phyloP scores from a whole-genome alignment of 2,329 filamentous ascomycete genomes.

The Cladophialophora exuberans region DNA sequence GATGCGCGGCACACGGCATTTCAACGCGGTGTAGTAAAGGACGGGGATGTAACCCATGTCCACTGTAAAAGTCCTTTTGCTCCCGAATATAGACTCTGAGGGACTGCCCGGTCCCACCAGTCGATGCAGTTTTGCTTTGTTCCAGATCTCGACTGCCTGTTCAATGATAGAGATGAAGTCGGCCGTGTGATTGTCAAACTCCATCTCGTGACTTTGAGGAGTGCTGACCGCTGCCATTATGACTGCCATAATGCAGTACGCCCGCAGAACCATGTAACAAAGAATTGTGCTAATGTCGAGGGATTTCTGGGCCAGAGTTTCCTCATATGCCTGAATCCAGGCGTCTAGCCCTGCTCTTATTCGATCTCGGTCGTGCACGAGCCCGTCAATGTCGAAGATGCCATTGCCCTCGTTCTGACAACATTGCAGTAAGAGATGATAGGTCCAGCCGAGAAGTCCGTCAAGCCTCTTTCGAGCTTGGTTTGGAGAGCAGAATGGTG shows the following conservation, averaged over 20 bases:
- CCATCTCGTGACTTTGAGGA: constrained; percentile 32
- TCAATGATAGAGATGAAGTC: constrained; percentile 30
- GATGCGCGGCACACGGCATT: constrained; percentile 38
- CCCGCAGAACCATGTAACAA: neutral
- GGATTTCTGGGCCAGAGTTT: neutral
- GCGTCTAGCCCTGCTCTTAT: neutral
- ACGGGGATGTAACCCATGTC: constrained; percentile 39
- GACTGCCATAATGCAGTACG: neutral
- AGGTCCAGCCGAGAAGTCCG: neutral
- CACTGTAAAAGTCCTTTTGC: neutral
- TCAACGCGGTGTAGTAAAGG: constrained; percentile 38
- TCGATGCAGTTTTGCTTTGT: neutral
- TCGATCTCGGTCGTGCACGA: neutral
- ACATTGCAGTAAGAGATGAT: neutral
- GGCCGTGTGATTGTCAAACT: constrained; percentile 32
- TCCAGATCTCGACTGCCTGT: neutral
- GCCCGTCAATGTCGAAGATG: neutral
- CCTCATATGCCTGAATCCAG: neutral
- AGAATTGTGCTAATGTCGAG: neutral
- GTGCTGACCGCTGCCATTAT: constrained; percentile 37
- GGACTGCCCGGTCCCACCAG: neutral
- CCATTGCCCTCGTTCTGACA: neutral
- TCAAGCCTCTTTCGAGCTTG: neutral
- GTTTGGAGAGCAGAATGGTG: constrained; percentile 21
- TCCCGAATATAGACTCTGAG: neutral